These are phyloP conservation scores for Allantophomopsis lycopodina DNA, from an alignment of 2,329 filamentous ascomycete genomes.

Conservation along the genomic window DNA sequence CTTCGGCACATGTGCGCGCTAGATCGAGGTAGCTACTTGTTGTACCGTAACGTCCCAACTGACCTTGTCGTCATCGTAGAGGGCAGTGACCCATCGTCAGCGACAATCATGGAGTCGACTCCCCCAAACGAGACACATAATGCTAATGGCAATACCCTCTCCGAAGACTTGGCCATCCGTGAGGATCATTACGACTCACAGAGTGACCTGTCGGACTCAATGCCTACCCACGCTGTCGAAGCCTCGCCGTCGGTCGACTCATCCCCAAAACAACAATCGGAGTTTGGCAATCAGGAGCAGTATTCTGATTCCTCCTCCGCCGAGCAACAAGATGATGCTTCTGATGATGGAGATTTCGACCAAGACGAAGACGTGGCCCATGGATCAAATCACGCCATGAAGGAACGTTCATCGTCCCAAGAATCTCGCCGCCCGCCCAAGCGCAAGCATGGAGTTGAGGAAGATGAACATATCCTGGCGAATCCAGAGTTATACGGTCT, in stretches of 20 bases:
- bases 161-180: constrained; percentile 7
- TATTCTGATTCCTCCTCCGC: constrained; percentile 16
- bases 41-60: constrained; percentile 15
- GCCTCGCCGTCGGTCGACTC: constrained; percentile 27
- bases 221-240: constrained; percentile 38
- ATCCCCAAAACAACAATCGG: constrained; percentile 23
- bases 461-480: constrained; percentile 74
- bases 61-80: constrained; percentile 35
- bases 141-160: constrained; percentile 35
- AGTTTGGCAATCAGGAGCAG: constrained; percentile 15
- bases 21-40: no score
- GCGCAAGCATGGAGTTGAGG: constrained; percentile 54
- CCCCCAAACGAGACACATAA: constrained; percentile 8
- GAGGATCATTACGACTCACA: constrained; percentile 45
- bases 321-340: constrained; percentile 32
- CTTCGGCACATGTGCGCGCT: no score
- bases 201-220: constrained; percentile 63
- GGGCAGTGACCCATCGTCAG: constrained; percentile 48
- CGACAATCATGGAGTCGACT: constrained; percentile 43
- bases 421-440: constrained; percentile 58
- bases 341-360: constrained; percentile 65
- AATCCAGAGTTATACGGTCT: constrained; percentile 94
- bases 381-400: constrained; percentile 28
- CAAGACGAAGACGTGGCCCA: constrained; percentile 45
- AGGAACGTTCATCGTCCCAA: constrained; percentile 49